Percentiles rank a stretch among this genome's conserved stretches.
Evolutionary conservation across 352 stramenopile species (phyloP).

Genomic region (Phytopythium helicoides): DNA sequence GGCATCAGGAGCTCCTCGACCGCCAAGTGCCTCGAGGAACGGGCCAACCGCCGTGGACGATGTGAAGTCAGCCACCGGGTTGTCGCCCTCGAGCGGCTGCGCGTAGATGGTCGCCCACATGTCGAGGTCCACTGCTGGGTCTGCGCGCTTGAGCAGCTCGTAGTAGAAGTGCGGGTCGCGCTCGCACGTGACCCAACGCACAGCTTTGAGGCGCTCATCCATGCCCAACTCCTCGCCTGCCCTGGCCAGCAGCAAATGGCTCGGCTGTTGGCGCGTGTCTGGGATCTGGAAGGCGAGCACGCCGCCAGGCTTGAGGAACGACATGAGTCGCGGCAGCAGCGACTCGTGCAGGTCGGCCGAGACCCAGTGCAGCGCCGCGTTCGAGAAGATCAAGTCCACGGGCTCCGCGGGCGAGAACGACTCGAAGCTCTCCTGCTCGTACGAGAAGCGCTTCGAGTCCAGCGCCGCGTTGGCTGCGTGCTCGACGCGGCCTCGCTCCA

Average conservation of each 20-base stretch:
- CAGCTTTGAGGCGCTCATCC: constrained; percentile 30
- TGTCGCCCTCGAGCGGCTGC: constrained; percentile 58
- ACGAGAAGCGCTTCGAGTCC: constrained; percentile 26
- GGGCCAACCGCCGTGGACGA: constrained; percentile 52
- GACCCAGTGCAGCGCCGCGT: constrained; percentile 72
- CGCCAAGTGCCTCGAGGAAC: constrained; percentile 52
- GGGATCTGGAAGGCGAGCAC: constrained; percentile 73
- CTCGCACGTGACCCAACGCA: constrained; percentile 73
- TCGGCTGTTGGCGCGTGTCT: constrained; percentile 55
- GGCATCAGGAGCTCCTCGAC: constrained; percentile 17
- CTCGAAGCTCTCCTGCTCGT: constrained; percentile 60
- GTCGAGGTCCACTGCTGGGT: constrained; percentile 32
- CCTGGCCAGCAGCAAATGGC: constrained; percentile 56
- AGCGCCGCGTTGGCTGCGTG: constrained; percentile 35
- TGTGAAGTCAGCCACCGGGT: constrained; percentile 71
- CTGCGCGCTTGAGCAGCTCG: constrained; percentile 38
- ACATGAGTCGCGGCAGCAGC: constrained; percentile 46
- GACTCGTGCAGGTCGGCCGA: constrained; percentile 37
- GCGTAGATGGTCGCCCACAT: constrained; percentile 65
- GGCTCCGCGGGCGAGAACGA: constrained; percentile 28
- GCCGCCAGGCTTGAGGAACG: constrained; percentile 61
- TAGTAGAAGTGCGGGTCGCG: constrained; percentile 68
- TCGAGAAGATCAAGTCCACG: constrained; percentile 74
- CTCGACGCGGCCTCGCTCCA: constrained; percentile 43
- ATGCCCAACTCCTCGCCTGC: constrained; percentile 38